A percentile compares a stretch with the other conserved stretches of the same genome.
phyloP scores from a whole-genome alignment of 768 basidiomycete species.

The Suillus lakei region DNA sequence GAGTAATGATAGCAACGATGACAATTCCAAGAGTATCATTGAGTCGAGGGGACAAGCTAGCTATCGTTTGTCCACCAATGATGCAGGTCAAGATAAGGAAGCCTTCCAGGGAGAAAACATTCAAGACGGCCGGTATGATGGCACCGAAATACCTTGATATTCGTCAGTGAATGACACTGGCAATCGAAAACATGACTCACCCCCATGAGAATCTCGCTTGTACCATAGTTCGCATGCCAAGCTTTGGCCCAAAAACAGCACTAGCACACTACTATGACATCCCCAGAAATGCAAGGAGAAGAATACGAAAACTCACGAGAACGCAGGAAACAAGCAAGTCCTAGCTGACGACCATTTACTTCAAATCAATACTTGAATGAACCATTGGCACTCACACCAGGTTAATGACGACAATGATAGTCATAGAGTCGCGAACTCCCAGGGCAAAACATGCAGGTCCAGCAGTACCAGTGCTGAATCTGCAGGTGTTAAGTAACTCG shows the following conservation, averaged over 20 bases:
- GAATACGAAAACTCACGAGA: conserved; percentile 36
- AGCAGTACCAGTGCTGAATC: conserved; percentile 53
- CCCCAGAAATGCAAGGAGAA: neutral
- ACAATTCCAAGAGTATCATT: conserved; percentile 36
- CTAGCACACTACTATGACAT: conserved; percentile 26
- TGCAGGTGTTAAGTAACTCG: conserved; percentile 17
- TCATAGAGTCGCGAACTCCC: conserved; percentile 46
- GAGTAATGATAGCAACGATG: too few relatives aligned
- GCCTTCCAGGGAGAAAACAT: conserved; percentile 54
- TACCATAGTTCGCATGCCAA: conserved; percentile 62
- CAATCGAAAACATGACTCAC: conserved; percentile 30
- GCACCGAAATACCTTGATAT: conserved; percentile 43
- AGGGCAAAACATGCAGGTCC: conserved; percentile 57
- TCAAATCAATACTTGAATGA: neutral
- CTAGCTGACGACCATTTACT: conserved; percentile 27
- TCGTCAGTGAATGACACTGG: neutral
- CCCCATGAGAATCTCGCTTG: conserved; percentile 60
- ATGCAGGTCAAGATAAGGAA: conserved; percentile 65
- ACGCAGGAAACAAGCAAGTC: conserved; percentile 41
- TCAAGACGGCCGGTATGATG: conserved; percentile 47
- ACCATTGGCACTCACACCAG: conserved; percentile 40
- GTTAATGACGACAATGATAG: conserved; percentile 48
- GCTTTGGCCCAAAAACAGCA: conserved; percentile 56
- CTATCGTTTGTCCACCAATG: conserved; percentile 63
- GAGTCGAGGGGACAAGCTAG: conserved; percentile 46